Evolutionary conservation across 225 moss, liverwort and hornwort species (phyloP).

Genomic region (Anthoceros angustus): DNA sequence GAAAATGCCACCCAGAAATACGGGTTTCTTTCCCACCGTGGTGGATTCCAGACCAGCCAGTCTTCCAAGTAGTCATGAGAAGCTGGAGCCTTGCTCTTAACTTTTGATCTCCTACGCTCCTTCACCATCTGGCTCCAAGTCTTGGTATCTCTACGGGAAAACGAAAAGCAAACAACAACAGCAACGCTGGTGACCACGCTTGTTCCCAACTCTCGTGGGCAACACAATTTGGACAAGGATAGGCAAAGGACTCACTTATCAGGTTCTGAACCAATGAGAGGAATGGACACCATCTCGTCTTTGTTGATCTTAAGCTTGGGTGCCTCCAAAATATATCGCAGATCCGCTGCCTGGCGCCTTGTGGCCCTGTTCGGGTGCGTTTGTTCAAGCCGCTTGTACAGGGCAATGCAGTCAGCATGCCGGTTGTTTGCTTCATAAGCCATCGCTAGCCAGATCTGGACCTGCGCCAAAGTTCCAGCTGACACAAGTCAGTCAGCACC

Average conservation of each 20-base stretch:
- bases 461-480: conserved; percentile 35
- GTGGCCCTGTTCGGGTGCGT: conserved; percentile 59
- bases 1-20: conserved; percentile 97
- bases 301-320: conserved; percentile 90
- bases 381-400: conserved; percentile 75
- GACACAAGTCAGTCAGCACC: conserved; percentile 8
- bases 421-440: conserved; percentile 91
- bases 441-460: conserved; percentile 98
- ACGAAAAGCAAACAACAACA: not conserved
- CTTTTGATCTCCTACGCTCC: conserved; percentile 46
- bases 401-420: conserved; percentile 76
- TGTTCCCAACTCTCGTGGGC: not conserved
- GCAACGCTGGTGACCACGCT: not conserved
- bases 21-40: conserved; percentile 95
- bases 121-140: conserved; percentile 55
- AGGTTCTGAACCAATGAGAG: conserved; percentile 70
- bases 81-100: conserved; percentile 33
- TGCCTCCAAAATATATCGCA: conserved; percentile 83
- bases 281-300: conserved; percentile 96
- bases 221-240: conserved; percentile 5
- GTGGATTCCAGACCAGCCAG: conserved; percentile 93
- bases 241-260: conserved; percentile 37
- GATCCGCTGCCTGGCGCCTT: conserved; percentile 79
- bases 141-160: conserved; percentile 44
- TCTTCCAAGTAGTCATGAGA: conserved; percentile 75